Conservation (phyloP, 768 basidiomycete genomes). For the Rubroboletus satanas region DNA sequence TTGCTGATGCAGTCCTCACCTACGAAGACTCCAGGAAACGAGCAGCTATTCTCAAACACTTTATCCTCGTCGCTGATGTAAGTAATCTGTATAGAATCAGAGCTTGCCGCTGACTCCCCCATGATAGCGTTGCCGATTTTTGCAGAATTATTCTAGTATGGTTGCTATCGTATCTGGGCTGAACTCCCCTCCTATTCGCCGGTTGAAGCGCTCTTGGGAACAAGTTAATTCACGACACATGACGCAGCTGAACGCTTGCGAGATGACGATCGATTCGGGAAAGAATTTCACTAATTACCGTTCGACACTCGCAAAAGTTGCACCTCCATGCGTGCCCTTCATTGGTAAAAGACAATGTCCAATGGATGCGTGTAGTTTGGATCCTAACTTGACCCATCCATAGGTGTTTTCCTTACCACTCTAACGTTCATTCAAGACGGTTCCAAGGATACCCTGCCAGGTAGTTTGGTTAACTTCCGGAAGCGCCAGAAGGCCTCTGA, state of each 20-base stretch:
- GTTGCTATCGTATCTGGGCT: conserved; percentile 93
- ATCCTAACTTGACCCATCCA: not conserved
- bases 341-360: conserved; percentile 57
- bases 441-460: conserved; percentile 77
- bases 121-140: conserved; percentile 74
- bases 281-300: conserved; percentile 95
- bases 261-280: conserved; percentile 87
- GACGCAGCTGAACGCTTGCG: conserved; percentile 71
- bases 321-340: conserved; percentile 95
- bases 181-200: conserved; percentile 88
- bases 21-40: conserved; percentile 83
- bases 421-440: conserved; percentile 99
- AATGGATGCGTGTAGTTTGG: not conserved
- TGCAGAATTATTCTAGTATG: conserved; percentile 98
- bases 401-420: conserved; percentile 93
- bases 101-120: not conserved
- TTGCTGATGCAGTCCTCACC: conserved; percentile 76
- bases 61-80: conserved; percentile 90
- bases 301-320: conserved; percentile 72
- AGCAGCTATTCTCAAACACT: conserved; percentile 78
- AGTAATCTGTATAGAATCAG: conserved; percentile 29
- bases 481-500: conserved; percentile 96
- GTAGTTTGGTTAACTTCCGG: conserved; percentile 86
- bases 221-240: conserved; percentile 73
- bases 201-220: conserved; percentile 93